phyloP scores from a whole-genome alignment of 345 rosid species.

The Crucihimalaya himalaica region DNA sequence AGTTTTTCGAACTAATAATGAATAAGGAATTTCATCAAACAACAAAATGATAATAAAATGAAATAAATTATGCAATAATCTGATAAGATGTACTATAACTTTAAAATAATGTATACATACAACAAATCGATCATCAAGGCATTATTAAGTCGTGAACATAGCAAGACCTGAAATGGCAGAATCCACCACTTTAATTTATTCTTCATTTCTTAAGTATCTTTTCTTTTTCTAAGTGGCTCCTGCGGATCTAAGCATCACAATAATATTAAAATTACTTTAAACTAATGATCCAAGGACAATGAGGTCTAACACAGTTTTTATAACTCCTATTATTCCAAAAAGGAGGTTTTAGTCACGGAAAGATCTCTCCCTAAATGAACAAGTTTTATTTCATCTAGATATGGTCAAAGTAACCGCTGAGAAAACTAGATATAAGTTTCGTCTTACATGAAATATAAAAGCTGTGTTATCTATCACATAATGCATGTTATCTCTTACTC shows the following conservation, averaged over 20 bases:
- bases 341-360: neutral
- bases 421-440: neutral
- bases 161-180: conserved; percentile 32
- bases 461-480: neutral
- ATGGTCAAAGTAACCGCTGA: conserved; percentile 22
- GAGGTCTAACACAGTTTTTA: conserved; percentile 7
- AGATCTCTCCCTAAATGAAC: neutral
- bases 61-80: neutral
- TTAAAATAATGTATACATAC: neutral
- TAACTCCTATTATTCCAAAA: neutral
- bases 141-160: neutral
- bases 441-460: neutral
- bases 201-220: conserved; percentile 2
- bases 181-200: conserved; percentile 18
- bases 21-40: neutral
- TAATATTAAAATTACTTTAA: neutral
- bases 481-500: neutral
- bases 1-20: neutral
- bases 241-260: conserved; percentile 16
- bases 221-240: conserved; percentile 20
- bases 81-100: neutral
- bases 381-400: neutral
- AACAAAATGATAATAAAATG: neutral
- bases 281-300: conserved; percentile 1
- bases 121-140: neutral